These are phyloP conservation scores for Copromyces sp. DNA, from an alignment of 495 filamentous ascomycete genomes.

Conservation along the genomic window DNA sequence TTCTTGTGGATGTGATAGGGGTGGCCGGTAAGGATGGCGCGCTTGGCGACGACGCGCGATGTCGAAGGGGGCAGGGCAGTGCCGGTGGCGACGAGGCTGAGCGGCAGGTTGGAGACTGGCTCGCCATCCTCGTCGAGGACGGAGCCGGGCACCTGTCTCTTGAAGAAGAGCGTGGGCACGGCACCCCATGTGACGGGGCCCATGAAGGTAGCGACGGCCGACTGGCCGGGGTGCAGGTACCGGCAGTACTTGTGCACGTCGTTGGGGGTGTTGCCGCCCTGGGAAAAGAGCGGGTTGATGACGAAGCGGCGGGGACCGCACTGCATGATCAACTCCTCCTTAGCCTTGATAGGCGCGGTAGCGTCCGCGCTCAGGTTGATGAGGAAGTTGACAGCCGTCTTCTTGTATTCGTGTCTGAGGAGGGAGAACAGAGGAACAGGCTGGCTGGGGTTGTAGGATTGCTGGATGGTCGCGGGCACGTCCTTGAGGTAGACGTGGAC, in stretches of 20 bases:
- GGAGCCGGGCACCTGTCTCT: slow-evolving; percentile 30
- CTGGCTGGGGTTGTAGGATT: slow-evolving; percentile 40
- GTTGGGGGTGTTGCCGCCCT: slow-evolving; percentile 75
- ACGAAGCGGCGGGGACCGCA: slow-evolving; percentile 76
- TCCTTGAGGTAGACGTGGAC: slow-evolving; percentile 71
- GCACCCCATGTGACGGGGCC: slow-evolving; percentile 87
- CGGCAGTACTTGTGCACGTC: slow-evolving; percentile 95
- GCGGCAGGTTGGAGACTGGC: slow-evolving; percentile 21
- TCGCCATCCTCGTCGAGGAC: slow-evolving; percentile 19
- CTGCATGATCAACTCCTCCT: slow-evolving; percentile 82
- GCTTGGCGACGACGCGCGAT: slow-evolving; percentile 78
- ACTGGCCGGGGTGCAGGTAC: slow-evolving; percentile 81
- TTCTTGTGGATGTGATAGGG: slow-evolving; percentile 98
- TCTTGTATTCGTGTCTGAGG: slow-evolving; percentile 89
- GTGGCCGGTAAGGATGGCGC: slow-evolving; percentile 88
- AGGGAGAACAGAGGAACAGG: slow-evolving; percentile 72
- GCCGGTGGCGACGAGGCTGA: slow-evolving; percentile 73
- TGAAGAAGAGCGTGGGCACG: slow-evolving; percentile 82
- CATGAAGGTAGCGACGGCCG: slow-evolving; percentile 82
- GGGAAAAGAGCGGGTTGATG: slow-evolving; percentile 84
- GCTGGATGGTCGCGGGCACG: slow-evolving; percentile 51
- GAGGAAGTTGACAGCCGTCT: slow-evolving; percentile 74
- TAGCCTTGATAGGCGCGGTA: slow-evolving; percentile 68
- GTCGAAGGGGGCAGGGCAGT: slow-evolving; percentile 73
- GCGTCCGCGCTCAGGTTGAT: slow-evolving; percentile 67